These are phyloP conservation scores for Aspergillus sparsus DNA, from an alignment of 495 filamentous ascomycete species.

Conservation along the genomic window DNA sequence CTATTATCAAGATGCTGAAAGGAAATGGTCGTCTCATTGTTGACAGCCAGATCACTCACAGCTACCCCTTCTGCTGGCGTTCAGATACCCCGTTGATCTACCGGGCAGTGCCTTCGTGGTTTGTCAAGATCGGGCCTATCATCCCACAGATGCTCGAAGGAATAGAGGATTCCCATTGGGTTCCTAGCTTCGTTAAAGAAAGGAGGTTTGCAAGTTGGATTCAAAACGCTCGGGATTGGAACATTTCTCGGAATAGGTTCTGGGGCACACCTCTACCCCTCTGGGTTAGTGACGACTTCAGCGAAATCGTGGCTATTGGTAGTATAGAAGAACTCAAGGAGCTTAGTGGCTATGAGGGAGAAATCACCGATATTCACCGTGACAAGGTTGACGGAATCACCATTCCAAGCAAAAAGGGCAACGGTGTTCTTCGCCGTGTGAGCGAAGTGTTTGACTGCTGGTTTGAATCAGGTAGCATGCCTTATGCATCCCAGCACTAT, in stretches of 20 bases:
- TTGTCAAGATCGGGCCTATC: constrained; percentile 81
- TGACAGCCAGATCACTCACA: constrained; percentile 88
- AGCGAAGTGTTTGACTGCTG: constrained; percentile 98
- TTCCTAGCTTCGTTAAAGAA: constrained; percentile 89
- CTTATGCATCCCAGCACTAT: constrained; percentile 90
- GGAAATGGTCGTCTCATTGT: constrained; percentile 77
- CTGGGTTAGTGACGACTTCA: constrained; percentile 86
- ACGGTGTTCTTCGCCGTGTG: constrained; percentile 77
- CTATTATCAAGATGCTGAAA: constrained; percentile 90
- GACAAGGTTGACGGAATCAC: constrained; percentile 96
- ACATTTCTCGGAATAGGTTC: constrained; percentile 91
- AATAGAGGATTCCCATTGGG: constrained; percentile 92
- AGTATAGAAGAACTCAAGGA: constrained; percentile 84
- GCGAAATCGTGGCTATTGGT: constrained; percentile 85
- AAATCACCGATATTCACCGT: constrained; percentile 87
- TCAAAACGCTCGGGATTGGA: constrained; percentile 93
- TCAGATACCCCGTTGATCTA: constrained; percentile 96
- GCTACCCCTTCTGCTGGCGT: constrained; percentile 93
- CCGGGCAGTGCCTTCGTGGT: constrained; percentile 92
- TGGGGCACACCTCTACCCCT: constrained; percentile 96
- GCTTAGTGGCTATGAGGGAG: constrained; percentile 80
- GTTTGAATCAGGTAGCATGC: constrained; percentile 95
- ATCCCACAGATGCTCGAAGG: constrained; percentile 88
- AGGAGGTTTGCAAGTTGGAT: constrained; percentile 87
- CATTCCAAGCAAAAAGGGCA: constrained; percentile 89